Conservation (phyloP, 1,284 basidiomycete genomes). For the Leccinum ponderosum region DNA sequence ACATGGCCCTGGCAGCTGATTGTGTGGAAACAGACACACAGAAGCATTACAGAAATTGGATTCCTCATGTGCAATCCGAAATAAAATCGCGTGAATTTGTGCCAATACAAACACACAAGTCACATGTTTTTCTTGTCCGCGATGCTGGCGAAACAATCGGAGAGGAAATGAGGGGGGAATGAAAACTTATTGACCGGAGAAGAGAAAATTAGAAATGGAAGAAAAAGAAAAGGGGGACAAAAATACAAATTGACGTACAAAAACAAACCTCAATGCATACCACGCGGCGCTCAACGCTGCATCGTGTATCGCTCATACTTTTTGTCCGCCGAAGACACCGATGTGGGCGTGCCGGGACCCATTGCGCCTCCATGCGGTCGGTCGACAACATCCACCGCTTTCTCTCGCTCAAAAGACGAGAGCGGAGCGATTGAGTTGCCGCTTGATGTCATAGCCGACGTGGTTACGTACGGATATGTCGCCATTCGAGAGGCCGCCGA, state of each 20-base stretch:
- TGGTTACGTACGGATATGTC: constrained; percentile 36
- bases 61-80: not conserved
- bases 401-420: constrained; percentile 59
- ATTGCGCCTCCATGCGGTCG: not conserved
- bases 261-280: not conserved
- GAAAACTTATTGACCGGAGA: not conserved
- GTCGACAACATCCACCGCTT: constrained; percentile 7
- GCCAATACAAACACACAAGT: not conserved
- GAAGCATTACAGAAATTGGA: not conserved
- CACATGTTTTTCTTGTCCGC: not conserved
- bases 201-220: not conserved
- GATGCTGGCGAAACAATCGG: not conserved
- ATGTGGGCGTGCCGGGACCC: not conserved
- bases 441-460: constrained; percentile 24
- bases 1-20: not conserved
- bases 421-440: constrained; percentile 33
- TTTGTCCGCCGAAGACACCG: constrained; percentile 21
- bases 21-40: not conserved
- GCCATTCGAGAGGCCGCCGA: constrained; percentile 25
- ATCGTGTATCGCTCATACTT: constrained; percentile 34
- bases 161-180: not conserved
- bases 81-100: not conserved
- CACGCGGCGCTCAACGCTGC: constrained; percentile 19
- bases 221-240: constrained; percentile 1
- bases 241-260: not conserved